Evolutionary conservation across 768 basidiomycete genomes (phyloP), one percentile per base, ranked within the genome.

Genomic region (Candolleomyces eurysporus): DNA sequence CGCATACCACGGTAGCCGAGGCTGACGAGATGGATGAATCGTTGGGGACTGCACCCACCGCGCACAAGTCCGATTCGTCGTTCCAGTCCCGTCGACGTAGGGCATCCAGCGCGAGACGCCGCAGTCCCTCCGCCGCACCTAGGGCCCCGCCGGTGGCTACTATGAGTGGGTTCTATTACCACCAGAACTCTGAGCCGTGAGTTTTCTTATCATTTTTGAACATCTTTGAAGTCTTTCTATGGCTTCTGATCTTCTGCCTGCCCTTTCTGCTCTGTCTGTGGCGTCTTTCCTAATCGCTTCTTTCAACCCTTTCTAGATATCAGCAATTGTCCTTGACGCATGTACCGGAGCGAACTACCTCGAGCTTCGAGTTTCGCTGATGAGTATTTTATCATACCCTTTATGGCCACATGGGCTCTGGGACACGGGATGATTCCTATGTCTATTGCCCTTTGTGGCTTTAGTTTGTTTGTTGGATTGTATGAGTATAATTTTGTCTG

Each of bases 121-220:
- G 84, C 19, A 57, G 56, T 22, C 73, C 83, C 16, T 81, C 83
- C 4, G 66, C 80, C n/a, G 76, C 79, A 42, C 81, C 83, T 49
- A 75, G 77, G 59, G 72, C 77, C 50, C 76, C 80, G 5, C 78
- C 85, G 7, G 79, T 83, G 53, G 91, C 91, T 5, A 86, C 86
- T 30, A 92, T 93, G 90, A 90, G 84, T 64, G 92, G 94, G 42
- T 96, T 92, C 77, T 96, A 96, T 75, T 96, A 92, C 76, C 93
- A 95, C 73, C 89, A 90, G 80, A 91, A 94, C 72, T 94, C 92
- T 59, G 92, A 93, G 69, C 92, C 92, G 92, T 94, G 70, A 77
- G 91, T 85, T 16, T 55, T 31, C 40, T 55, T 52, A 21, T 52
- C 13, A 19, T 60, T 36, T 57, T 36, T 50, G 36, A 32, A 13